Evolutionary conservation across 2,329 filamentous ascomycete genomes (phyloP).

Genomic region (Zymoseptoria brevis): DNA sequence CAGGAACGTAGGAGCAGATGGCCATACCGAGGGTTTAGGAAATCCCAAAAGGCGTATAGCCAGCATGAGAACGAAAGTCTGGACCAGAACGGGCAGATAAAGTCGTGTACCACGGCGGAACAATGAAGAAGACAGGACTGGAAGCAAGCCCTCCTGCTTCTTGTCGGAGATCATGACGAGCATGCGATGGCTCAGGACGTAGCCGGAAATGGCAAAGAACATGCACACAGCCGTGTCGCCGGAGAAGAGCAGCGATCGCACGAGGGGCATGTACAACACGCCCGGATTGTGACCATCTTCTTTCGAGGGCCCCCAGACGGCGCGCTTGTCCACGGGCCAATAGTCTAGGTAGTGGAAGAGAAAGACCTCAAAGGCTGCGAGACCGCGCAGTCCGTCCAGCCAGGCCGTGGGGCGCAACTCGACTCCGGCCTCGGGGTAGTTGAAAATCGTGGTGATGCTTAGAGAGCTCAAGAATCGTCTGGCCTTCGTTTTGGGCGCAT

Average conservation of each 20-base stretch:
- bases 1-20: slow-evolving; percentile 1
- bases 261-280: slow-evolving; percentile 33
- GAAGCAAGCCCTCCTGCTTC: slow-evolving; percentile 3
- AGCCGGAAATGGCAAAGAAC: slow-evolving; percentile 57
- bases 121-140: slow-evolving; percentile 5
- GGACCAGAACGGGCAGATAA: slow-evolving; percentile 8
- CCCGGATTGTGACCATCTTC: slow-evolving; percentile 24
- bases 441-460: slow-evolving; percentile 4
- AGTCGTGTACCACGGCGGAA: slow-evolving; percentile 7
- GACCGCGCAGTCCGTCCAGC: slow-evolving; percentile 19
- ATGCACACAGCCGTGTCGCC: slow-evolving; percentile 46
- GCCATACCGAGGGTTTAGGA: slow-evolving; percentile 5
- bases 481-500: not conserved
- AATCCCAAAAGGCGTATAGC: slow-evolving; percentile 2
- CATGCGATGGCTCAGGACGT: slow-evolving; percentile 46
- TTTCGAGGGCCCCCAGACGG: slow-evolving; percentile 4
- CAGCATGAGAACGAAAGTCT: slow-evolving; percentile 9
- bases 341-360: slow-evolving; percentile 17
- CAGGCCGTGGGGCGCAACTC: slow-evolving; percentile 11
- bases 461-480: not conserved
- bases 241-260: slow-evolving; percentile 49
- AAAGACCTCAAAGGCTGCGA: slow-evolving; percentile 19
- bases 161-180: slow-evolving; percentile 5
- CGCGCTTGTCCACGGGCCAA: slow-evolving; percentile 7
- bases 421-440: slow-evolving; percentile 7